Base-by-base conservation (phyloP, 2,329 filamentous ascomycete genomes). In the Blastomyces parvus region DNA sequence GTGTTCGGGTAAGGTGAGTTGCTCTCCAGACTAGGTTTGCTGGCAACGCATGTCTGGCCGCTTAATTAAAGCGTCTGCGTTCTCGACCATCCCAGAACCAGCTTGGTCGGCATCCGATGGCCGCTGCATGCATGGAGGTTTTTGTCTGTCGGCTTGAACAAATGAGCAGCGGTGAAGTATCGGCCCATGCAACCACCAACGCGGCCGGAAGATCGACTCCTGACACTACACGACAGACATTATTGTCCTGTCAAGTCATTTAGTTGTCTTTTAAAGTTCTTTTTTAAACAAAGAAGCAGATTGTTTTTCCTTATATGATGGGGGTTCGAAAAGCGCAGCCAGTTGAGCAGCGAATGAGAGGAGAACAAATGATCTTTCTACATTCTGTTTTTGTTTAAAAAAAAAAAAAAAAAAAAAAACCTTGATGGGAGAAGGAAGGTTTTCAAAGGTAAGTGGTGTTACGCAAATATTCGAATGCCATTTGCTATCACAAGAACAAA, bases 81-180 rank as follows among this genome's bases (percentile, higher is more conserved):
- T 53, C 50, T 53, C 27, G 30, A 8, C 33, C 30, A 13, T 38
- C 17, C 53, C 17, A 33, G 53, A 56, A 38, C 53, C 27, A 56
- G 38, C 22, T 7, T 59, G 56, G 46, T 59, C 38, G 27, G 19
- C 53, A 38, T 38, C 56, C 38, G 38, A 25, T 46, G 56, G 40
- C 40, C 38, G 11, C 30, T 7, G 13, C 56, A 9, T 59, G 19
- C 53, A 27, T 46, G 22, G n/a, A 2, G n/a, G n/a, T n/a, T 11
- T 5, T 36, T 36, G 42, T 25, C 5, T 38, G 7, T 59, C 36
- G 56, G 11, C 56, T 56, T 7, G 56, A 59, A 46, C 56, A 57
- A 57, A 59, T 59, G 38, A 30, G 56, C 56, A 27, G 38, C 36
- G 56, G 56, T 59, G 38, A 44, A 46, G 36, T 22, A 27, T 59